Base-by-base conservation (phyloP, 192 early-diverging fungal species). In the Rhizophagus sp. region DNA sequence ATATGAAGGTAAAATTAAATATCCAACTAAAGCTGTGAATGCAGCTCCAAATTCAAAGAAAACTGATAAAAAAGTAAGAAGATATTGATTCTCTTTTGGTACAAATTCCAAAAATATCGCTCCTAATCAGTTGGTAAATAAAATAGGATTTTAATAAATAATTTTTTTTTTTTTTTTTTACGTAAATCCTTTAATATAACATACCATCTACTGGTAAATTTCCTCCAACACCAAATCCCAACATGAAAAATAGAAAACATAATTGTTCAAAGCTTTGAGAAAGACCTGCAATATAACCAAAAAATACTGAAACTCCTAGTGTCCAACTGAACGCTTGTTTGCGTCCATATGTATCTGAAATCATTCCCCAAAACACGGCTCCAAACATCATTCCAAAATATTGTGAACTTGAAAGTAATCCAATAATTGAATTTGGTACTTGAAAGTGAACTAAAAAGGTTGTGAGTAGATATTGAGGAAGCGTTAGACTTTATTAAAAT, bases 21-120 rank as follows among this genome's bases (percentile, higher is more conserved):
- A 89, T 15, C 89, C 94, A 0, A 93, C 50, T 1, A 90, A 57
- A 0, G 94, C 92, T 6, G 94, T 82, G 34, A 95, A 73, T 39
- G 94, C 90, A n/a, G 94, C 92, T 5, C 95, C 96, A 75, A 93
- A 83, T 2, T 95, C 94, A 73, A 94, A 97, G 68, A 97, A 96
- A 13, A 95, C 85, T 7, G 93, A 95, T 75, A 95, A 87, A 62
- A 96, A 87, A 0, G 95, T 97, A 81, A 97, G 85, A 57, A 96
- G 84, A 79, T 94, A 90, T 74, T 94, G 94, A 70, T 94, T 87
- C 70, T 91, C 88, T 66, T 90, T 87, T 36, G 96, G 96, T 41
- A 94, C 86, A 74, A 95, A 96, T 86, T 97, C 95, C 10, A 97
- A 88, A 71, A 95, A 97, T n/a, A 97, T 83, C 34, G 94, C 90